Conservation (phyloP, 2,329 filamentous ascomycete species). For the Epichloe uncinata region DNA sequence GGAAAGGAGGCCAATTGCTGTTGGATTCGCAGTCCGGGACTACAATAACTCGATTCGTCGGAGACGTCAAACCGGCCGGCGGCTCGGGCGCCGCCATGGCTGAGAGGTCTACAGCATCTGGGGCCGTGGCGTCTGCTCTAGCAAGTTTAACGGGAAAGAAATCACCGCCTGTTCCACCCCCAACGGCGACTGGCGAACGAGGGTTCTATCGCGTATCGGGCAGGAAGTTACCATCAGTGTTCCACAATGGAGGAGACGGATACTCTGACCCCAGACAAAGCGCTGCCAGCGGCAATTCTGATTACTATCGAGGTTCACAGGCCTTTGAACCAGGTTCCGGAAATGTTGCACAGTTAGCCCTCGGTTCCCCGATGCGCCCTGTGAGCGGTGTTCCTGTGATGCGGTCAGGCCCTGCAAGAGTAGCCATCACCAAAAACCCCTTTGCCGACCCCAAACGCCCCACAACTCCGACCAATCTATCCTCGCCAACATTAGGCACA, state of each 20-base stretch:
- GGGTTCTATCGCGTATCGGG: constrained; percentile 55
- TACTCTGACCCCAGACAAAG: constrained; percentile 38
- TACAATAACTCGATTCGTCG: constrained; percentile 6
- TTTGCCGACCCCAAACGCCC: constrained; percentile 22
- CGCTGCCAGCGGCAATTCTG: constrained; percentile 35
- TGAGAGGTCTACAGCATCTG: constrained; percentile 25
- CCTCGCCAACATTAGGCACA: constrained; percentile 24
- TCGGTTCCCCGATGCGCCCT: constrained; percentile 45
- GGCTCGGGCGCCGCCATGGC: constrained; percentile 25
- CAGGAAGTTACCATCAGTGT: constrained; percentile 48
- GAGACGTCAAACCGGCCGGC: constrained; percentile 12
- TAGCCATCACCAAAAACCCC: constrained; percentile 43
- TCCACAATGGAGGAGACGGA: constrained; percentile 49
- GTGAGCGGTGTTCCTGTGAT: constrained; percentile 48
- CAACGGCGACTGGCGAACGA: constrained; percentile 30
- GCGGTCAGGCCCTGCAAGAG: constrained; percentile 51
- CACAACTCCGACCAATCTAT: constrained; percentile 11
- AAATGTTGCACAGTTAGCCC: constrained; percentile 30
- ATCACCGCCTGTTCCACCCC: constrained; percentile 14
- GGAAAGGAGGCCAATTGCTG: constrained; percentile 29
- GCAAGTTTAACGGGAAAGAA: constrained; percentile 31
- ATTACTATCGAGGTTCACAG: constrained; percentile 41
- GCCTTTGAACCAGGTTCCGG: constrained; percentile 25
- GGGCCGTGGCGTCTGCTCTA: constrained; percentile 34
- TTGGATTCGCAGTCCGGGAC: constrained; percentile 24